Conservation (phyloP, 2,329 filamentous ascomycete species). For the Calonectria crousiana region DNA sequence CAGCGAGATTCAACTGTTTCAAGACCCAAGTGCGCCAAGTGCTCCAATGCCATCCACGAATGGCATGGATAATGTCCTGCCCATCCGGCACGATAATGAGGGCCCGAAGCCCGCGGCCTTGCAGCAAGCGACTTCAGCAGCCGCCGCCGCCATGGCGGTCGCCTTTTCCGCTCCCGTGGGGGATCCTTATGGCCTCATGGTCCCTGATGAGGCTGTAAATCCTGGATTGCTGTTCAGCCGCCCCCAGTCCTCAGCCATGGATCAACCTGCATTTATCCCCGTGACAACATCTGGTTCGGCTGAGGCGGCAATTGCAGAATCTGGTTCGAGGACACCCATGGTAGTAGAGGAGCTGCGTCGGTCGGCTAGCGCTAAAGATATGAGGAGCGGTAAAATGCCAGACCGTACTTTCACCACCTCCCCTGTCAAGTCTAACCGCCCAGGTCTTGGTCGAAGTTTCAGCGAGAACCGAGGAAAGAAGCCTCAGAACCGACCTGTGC, state of each 20-base stretch:
- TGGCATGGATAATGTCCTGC: constrained; percentile 53
- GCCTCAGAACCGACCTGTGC: constrained; percentile 51
- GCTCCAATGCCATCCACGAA: constrained; percentile 42
- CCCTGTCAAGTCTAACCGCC: constrained; percentile 63
- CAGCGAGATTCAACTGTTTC: constrained; percentile 67
- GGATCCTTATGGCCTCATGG: constrained; percentile 64
- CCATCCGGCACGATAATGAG: constrained; percentile 57
- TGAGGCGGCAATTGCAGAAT: constrained; percentile 43
- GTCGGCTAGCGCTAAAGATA: constrained; percentile 59
- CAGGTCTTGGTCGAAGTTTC: constrained; percentile 65
- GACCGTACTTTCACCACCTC: constrained; percentile 61
- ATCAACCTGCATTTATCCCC: constrained; percentile 49
- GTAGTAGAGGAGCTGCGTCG: constrained; percentile 56
- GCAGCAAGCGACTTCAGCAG: constrained; percentile 31
- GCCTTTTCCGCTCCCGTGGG: constrained; percentile 60
- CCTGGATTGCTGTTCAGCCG: constrained; percentile 70
- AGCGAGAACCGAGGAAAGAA: constrained; percentile 66
- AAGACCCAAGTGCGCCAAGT: constrained; percentile 54
- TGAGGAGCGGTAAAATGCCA: constrained; percentile 54
- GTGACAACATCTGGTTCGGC: constrained; percentile 46
- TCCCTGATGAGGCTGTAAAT: constrained; percentile 64
- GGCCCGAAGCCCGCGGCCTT: constrained; percentile 64
- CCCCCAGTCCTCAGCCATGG: constrained; percentile 61
- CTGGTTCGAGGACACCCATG: constrained; percentile 41
- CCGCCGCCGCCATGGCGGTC: constrained; percentile 50